Conservation (phyloP, 768 basidiomycete species). For the Coprinopsis sp. region DNA sequence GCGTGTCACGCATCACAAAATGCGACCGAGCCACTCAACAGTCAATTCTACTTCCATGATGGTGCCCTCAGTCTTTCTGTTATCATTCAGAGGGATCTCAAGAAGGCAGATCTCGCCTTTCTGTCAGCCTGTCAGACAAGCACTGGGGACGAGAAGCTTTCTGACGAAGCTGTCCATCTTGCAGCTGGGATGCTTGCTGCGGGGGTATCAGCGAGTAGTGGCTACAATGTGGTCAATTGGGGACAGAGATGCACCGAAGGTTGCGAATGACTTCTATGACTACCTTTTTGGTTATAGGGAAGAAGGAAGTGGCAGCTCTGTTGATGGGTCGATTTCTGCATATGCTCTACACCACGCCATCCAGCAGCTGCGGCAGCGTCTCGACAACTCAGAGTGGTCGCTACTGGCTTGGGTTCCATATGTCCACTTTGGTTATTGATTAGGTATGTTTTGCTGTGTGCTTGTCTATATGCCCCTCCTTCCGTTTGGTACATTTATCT, state of each 20-base stretch:
- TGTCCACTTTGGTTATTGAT: conserved; percentile 7
- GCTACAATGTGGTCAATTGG: conserved; percentile 7
- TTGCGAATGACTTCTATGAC: conserved; percentile 1
- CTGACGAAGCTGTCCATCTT: conserved; percentile 3
- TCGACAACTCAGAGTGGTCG: neutral
- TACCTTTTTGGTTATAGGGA: neutral
- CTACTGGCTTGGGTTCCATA: conserved; percentile 4
- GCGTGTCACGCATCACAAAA: conserved; percentile 2
- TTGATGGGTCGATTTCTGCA: neutral
- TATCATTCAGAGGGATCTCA: conserved; percentile 2
- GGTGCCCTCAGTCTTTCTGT: neutral
- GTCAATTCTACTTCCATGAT: conserved; percentile 1
- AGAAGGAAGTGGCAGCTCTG: neutral
- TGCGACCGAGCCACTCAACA: neutral
- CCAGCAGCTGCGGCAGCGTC: neutral
- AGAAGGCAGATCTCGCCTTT: conserved; percentile 2
- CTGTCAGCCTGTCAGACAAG: conserved; percentile 6
- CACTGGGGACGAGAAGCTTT: conserved; percentile 2
- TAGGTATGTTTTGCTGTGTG: too few relatives aligned
- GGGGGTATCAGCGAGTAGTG: conserved; percentile 1
- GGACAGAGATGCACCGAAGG: neutral
- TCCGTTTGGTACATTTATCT: too few relatives aligned
- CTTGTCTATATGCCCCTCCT: too few relatives aligned
- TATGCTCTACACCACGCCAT: conserved; percentile 1
- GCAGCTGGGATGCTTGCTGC: conserved; percentile 5